Percentiles rank a stretch among this genome's conserved stretches.
These are phyloP conservation scores for Tinospora cordifolia DNA, from an alignment of 164 flowering plant genomes.

Conservation along the genomic window DNA sequence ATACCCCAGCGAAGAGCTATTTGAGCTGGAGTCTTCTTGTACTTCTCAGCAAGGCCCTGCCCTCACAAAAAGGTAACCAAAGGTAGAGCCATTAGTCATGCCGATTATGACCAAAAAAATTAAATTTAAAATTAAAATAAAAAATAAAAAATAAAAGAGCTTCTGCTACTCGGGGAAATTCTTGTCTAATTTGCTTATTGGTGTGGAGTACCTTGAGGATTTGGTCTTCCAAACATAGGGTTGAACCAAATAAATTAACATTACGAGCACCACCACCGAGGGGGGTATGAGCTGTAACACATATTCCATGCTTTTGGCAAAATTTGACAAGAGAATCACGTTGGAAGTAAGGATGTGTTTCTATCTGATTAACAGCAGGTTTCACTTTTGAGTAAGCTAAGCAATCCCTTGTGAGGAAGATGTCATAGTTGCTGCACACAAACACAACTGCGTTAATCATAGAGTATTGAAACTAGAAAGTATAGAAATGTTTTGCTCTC, in stretches of 20 bases:
- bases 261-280: conserved; percentile 82
- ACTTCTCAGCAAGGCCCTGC: conserved; percentile 67
- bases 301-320: conserved; percentile 89
- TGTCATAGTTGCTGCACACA: conserved; percentile 80
- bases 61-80: background rate
- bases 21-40: conserved; percentile 69
- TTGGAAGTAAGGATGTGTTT: conserved; percentile 91
- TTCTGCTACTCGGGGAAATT: background rate
- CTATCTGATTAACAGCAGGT: conserved; percentile 95
- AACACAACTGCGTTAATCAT: background rate
- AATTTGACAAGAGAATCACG: conserved; percentile 85
- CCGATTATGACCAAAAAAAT: background rate
- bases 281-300: conserved; percentile 88
- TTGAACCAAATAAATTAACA: conserved; percentile 76
- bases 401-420: conserved; percentile 89
- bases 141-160: no score
- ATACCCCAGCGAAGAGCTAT: conserved; percentile 84
- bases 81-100: background rate
- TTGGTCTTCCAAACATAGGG: conserved; percentile 83
- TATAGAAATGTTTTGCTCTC: background rate
- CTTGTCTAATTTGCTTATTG: background rate
- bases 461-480: no score
- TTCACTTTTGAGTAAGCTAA: conserved; percentile 84
- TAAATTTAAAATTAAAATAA: no score
- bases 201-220: conserved; percentile 44